phyloP scores from a whole-genome alignment of 2,329 filamentous ascomycete genomes.

The Thelonectria discophora region DNA sequence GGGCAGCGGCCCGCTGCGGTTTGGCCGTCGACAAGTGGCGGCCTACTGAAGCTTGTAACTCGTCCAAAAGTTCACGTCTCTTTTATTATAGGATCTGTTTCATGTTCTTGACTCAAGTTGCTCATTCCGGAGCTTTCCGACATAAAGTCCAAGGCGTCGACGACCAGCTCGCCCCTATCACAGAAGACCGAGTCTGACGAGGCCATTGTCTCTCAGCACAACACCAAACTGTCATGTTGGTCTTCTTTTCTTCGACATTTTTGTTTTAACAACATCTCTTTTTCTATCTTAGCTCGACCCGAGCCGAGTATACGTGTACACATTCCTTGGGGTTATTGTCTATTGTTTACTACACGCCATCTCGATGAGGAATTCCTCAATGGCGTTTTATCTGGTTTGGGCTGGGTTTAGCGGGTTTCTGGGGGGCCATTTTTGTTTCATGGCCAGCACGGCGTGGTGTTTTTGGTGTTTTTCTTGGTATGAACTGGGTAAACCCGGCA shows the following conservation, averaged over 20 bases:
- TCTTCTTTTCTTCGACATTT: constrained; percentile 19
- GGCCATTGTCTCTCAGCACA: constrained; percentile 15
- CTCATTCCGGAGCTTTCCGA: constrained; percentile 1
- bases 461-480: constrained; percentile 24
- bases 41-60: constrained; percentile 45
- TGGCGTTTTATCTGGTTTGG: constrained; percentile 2
- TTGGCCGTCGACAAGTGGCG: constrained; percentile 47
- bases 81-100: not conserved
- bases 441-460: constrained; percentile 25
- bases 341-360: constrained; percentile 10
- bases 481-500: constrained; percentile 9
- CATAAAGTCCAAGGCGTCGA: constrained; percentile 11
- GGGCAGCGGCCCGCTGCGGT: constrained; percentile 48
- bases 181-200: constrained; percentile 14
- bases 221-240: constrained; percentile 18
- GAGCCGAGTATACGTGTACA: constrained; percentile 2
- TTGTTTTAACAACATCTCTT: constrained; percentile 33
- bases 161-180: constrained; percentile 3
- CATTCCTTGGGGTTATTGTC: constrained; percentile 18
- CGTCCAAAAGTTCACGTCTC: not conserved
- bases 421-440: constrained; percentile 10
- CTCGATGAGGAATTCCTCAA: not conserved
- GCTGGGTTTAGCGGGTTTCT: constrained; percentile 18
- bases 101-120: constrained; percentile 3
- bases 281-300: constrained; percentile 10